Conservation (phyloP, 179 eudicot species). For the Beta corolliflora region DNA sequence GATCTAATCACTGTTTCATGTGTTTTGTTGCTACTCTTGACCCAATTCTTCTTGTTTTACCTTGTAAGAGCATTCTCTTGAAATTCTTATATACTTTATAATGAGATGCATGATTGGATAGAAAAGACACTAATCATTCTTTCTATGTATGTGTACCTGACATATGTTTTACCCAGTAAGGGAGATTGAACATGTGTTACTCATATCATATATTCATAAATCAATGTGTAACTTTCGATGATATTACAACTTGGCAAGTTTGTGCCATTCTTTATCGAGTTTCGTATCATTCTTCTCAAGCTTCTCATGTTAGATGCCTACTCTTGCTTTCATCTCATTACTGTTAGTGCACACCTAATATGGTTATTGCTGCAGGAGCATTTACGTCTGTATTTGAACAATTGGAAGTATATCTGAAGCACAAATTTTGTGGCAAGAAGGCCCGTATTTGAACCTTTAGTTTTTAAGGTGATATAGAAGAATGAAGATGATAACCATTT, state of each 20-base stretch:
- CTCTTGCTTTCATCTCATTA: not conserved
- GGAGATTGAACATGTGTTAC: not conserved
- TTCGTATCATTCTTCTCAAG: not conserved
- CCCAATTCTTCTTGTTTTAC: not conserved
- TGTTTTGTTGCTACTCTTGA: not conserved
- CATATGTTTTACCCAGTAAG: not conserved
- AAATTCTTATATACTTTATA: not conserved
- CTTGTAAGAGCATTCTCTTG: not conserved
- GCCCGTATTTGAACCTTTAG: not conserved
- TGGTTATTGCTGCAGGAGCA: conserved; percentile 40
- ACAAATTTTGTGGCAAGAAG: conserved; percentile 52
- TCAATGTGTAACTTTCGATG: not conserved
- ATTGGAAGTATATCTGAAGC: conserved; percentile 55
- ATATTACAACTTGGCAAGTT: not conserved
- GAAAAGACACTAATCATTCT: not conserved
- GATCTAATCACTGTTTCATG: not conserved
- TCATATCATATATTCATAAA: not conserved
- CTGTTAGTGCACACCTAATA: not conserved
- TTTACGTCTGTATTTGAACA: conserved; percentile 52
- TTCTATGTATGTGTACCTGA: not conserved
- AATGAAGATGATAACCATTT: not conserved
- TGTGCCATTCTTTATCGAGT: not conserved
- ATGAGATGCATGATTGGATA: not conserved
- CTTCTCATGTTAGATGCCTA: not conserved
- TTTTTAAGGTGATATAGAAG: not conserved